A percentile compares a stretch with the other conserved stretches of the same genome.
Conservation (phyloP, 768 basidiomycete genomes). For the Termitomyces sp. region DNA sequence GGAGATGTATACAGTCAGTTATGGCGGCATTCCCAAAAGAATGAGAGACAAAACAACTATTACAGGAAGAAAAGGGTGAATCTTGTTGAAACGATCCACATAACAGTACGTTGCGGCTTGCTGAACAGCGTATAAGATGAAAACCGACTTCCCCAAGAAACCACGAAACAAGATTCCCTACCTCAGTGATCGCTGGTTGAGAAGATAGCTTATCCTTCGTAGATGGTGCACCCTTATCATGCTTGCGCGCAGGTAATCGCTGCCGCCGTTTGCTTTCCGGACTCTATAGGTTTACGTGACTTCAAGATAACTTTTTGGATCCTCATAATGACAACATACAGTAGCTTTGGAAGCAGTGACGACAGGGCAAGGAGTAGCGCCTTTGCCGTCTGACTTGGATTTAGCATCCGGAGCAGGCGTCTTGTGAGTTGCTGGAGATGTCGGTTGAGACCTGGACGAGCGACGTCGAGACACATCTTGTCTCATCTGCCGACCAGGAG, state of each 20-base stretch:
- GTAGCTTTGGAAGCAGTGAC: background rate
- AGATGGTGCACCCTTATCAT: background rate
- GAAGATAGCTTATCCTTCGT: background rate
- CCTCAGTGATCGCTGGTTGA: background rate
- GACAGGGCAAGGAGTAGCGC: background rate
- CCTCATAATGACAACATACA: background rate
- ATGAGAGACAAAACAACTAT: background rate
- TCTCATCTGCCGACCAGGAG: slow-evolving; percentile 4
- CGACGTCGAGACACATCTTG: background rate
- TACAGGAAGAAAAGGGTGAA: background rate
- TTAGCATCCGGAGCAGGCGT: background rate
- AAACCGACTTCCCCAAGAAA: background rate
- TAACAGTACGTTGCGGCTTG: background rate
- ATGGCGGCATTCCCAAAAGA: background rate
- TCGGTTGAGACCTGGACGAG: background rate
- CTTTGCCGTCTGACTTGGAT: background rate
- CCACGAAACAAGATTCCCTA: background rate
- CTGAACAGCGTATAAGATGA: background rate
- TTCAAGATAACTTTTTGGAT: background rate
- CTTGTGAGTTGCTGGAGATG: background rate
- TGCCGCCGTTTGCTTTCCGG: background rate
- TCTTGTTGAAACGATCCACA: background rate
- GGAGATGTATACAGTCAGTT: background rate
- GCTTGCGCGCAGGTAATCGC: background rate
- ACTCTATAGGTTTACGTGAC: background rate